Evolutionary conservation across 768 basidiomycete genomes (phyloP).

Genomic region (Termitomyces sp.): DNA sequence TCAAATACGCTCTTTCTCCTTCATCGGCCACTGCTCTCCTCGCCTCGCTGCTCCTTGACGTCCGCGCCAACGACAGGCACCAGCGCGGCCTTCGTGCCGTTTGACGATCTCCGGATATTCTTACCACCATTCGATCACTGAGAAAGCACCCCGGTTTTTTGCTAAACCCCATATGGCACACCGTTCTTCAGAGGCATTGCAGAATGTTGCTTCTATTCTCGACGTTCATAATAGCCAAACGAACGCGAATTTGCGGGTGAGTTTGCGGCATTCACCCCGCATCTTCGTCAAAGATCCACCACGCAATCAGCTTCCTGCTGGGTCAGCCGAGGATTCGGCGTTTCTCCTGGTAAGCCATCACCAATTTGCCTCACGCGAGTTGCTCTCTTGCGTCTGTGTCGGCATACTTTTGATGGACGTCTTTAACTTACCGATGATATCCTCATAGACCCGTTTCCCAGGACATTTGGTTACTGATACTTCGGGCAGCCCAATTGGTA

Average conservation of each 20-base stretch:
- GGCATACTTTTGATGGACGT: conserved; percentile 11
- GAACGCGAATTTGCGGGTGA: conserved; percentile 3
- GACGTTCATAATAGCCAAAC: conserved; percentile 5
- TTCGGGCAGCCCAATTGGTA: background rate
- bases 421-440: conserved; percentile 13
- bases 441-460: conserved; percentile 16
- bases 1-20: background rate
- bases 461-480: conserved; percentile 4
- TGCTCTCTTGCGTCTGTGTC: background rate
- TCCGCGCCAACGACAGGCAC: background rate
- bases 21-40: background rate
- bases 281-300: conserved; percentile 26
- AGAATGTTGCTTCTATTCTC: conserved; percentile 10
- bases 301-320: conserved; percentile 20
- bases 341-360: conserved; percentile 23
- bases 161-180: conserved; percentile 13
- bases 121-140: conserved; percentile 7
- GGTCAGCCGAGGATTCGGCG: conserved; percentile 15
- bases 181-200: conserved; percentile 8
- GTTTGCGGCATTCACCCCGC: conserved; percentile 3
- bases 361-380: conserved; percentile 6
- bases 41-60: background rate
- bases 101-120: conserved; percentile 5
- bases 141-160: conserved; percentile 6
- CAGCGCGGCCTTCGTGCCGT: background rate